These are phyloP conservation scores for Ogataea allantospora DNA, from an alignment of 805 yeast genomes.

Conservation along the genomic window DNA sequence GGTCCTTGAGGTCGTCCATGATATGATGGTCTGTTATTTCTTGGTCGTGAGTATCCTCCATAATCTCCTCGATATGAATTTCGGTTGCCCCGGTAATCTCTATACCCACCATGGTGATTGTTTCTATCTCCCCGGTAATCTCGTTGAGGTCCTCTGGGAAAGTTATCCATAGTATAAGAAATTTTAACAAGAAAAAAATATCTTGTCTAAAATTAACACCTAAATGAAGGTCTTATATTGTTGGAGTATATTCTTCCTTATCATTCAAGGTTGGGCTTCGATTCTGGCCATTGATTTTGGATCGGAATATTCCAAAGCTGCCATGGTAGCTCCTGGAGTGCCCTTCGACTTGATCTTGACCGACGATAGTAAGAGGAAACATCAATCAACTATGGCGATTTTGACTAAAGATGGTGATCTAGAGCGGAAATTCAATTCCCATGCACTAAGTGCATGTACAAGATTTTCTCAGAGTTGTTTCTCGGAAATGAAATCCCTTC, in stretches of 20 bases:
- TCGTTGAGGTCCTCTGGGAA: constrained; percentile 10
- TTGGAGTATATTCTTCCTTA: constrained; percentile 4
- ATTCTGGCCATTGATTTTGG: constrained; percentile 89
- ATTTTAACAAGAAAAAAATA: constrained; percentile 2
- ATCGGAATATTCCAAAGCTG: constrained; percentile 81
- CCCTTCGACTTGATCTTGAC: constrained; percentile 86
- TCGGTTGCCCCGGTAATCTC: constrained; percentile 2
- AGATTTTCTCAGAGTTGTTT: constrained; percentile 73
- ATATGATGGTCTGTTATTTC: constrained; percentile 16
- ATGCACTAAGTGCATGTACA: constrained; percentile 66
- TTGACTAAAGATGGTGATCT: constrained; percentile 44
- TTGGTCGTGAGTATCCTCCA: not conserved
- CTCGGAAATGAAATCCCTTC: constrained; percentile 62
- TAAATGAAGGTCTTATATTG: constrained; percentile 5
- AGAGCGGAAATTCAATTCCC: constrained; percentile 76
- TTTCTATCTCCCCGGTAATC: constrained; percentile 5
- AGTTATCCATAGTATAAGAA: constrained; percentile 5
- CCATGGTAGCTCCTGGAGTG: constrained; percentile 85
- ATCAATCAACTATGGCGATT: constrained; percentile 73
- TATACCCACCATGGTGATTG: constrained; percentile 2
- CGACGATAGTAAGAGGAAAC: constrained; percentile 89
- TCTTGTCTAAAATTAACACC: constrained; percentile 1
- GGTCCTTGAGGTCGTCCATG: constrained; percentile 15
- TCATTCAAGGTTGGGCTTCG: constrained; percentile 43
- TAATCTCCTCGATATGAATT: constrained; percentile 16